These are phyloP conservation scores for Capsicum rhomboideum DNA, from an alignment of 257 asterid species.

Conservation along the genomic window DNA sequence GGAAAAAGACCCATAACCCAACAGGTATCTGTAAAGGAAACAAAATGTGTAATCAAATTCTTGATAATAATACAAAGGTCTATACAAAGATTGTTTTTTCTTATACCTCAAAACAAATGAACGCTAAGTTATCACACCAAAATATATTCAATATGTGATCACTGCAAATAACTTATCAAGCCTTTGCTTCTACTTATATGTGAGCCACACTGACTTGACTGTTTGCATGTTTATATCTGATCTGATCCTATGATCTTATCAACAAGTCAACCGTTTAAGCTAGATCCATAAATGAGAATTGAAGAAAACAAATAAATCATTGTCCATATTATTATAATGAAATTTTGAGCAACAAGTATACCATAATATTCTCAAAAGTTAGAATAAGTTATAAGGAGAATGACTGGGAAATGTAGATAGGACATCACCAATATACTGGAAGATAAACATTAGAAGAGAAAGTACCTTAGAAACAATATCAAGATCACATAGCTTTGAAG, in stretches of 20 bases:
- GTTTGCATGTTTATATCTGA: neutral
- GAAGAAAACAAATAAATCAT: neutral
- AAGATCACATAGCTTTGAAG: conserved; percentile 56
- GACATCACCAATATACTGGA: neutral
- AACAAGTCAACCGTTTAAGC: neutral
- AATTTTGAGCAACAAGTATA: neutral
- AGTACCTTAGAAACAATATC: conserved; percentile 69
- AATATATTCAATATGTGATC: neutral
- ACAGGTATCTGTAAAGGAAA: neutral
- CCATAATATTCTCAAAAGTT: neutral
- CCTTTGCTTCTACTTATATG: neutral
- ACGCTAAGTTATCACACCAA: neutral
- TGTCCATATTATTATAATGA: neutral
- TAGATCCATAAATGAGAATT: too few species aligned
- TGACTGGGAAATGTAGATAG: neutral
- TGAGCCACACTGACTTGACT: neutral
- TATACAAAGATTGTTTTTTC: neutral
- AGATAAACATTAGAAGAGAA: neutral
- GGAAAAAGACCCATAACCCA: too few species aligned
- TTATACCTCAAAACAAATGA: neutral
- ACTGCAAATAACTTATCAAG: neutral
- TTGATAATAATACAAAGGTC: neutral
- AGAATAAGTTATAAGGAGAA: neutral
- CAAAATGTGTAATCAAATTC: neutral
- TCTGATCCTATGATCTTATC: neutral